phyloP scores from a whole-genome alignment of 169 alveolate species.

The Ichthyophthirius multifiliis region DNA sequence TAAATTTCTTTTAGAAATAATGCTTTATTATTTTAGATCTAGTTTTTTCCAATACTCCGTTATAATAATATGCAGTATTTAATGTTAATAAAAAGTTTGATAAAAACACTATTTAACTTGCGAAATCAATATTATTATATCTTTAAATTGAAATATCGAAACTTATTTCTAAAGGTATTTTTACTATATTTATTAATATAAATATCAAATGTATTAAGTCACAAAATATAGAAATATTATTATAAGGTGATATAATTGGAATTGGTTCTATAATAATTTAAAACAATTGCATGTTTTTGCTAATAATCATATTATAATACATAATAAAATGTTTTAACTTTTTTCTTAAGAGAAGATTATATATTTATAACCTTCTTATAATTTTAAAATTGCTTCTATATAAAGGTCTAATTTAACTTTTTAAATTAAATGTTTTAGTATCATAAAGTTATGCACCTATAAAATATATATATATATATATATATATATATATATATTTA shows the following conservation, averaged over 20 bases:
- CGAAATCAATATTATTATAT: background rate
- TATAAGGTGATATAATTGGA: background rate
- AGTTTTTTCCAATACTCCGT: background rate
- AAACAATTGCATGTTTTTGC: no score
- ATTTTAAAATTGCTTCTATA: no score
- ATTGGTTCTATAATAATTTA: background rate
- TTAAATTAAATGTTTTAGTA: no score
- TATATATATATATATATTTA: no score
- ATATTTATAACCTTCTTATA: no score
- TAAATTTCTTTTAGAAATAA: background rate
- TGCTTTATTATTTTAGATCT: background rate
- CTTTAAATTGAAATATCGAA: background rate
- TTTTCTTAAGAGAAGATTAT: no score
- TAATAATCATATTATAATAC: no score
- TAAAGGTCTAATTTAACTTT: no score
- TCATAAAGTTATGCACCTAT: no score
- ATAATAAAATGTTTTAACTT: no score
- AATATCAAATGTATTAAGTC: background rate
- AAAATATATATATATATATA: no score
- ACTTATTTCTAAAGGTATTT: background rate
- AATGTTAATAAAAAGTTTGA: background rate
- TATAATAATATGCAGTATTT: background rate
- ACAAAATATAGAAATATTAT: background rate
- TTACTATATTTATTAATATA: background rate
- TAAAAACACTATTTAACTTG: background rate